phyloP scores from a whole-genome alignment of 768 basidiomycete species.

The Tulasnella sp. region DNA sequence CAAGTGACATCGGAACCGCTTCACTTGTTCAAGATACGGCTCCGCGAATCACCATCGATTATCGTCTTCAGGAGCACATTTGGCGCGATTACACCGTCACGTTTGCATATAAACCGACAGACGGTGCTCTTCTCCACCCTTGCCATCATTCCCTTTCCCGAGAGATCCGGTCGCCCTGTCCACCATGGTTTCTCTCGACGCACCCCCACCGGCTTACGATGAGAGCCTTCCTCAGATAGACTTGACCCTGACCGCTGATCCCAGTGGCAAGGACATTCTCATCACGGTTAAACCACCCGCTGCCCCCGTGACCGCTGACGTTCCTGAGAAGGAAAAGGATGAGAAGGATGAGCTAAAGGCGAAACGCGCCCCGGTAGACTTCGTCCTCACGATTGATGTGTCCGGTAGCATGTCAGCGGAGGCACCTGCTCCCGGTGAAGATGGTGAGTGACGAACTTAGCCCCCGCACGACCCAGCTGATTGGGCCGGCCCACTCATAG shows the following conservation, averaged over 20 bases:
- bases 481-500: no score
- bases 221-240: not conserved
- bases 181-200: not conserved
- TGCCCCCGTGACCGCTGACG: not conserved
- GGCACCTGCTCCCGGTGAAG: slow-evolving; percentile 33
- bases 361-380: slow-evolving; percentile 35
- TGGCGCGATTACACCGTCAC: no score
- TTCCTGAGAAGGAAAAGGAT: not conserved
- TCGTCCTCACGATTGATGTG: slow-evolving; percentile 36
- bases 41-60: not conserved
- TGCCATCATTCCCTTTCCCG: not conserved
- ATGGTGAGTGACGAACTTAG: no score
- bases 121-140: no score
- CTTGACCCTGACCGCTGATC: not conserved
- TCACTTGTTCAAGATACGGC: not conserved
- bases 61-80: no score
- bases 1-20: not conserved
- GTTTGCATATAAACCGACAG: not conserved
- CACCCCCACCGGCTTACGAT: not conserved
- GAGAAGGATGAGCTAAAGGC: not conserved
- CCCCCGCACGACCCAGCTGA: no score
- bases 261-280: slow-evolving; percentile 23
- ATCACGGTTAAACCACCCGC: slow-evolving; percentile 2
- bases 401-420: slow-evolving; percentile 35
- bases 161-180: not conserved